phyloP scores from a whole-genome alignment of 441 rosid species.

The Aleurites moluccanus region DNA sequence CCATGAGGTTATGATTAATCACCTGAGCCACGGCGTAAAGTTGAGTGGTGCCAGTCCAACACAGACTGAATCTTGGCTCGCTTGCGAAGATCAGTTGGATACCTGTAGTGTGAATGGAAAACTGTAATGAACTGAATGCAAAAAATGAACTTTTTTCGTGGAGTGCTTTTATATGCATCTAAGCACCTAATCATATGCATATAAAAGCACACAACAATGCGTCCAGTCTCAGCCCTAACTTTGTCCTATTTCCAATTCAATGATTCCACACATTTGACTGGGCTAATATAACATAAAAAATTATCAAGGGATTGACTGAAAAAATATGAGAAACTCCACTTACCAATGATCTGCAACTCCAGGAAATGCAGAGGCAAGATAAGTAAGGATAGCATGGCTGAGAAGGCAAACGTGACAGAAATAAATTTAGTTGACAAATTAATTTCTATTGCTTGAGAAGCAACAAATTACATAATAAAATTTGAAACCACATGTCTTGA shows the following conservation, averaged over 20 bases:
- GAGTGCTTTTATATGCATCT: background rate
- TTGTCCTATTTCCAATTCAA: slow-evolving; percentile 1
- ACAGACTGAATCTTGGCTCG: slow-evolving; percentile 84
- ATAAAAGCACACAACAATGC: no score
- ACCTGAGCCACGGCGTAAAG: slow-evolving; percentile 80
- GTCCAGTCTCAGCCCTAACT: background rate
- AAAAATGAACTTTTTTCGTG: background rate
- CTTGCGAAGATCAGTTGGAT: slow-evolving; percentile 70
- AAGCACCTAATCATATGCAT: background rate
- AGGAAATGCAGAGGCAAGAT: slow-evolving; percentile 73
- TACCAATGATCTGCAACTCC: slow-evolving; percentile 88
- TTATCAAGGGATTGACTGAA: background rate
- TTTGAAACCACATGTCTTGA: background rate
- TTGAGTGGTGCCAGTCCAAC: slow-evolving; percentile 92
- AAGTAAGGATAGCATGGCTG: slow-evolving; percentile 84
- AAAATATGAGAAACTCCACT: slow-evolving; percentile 9
- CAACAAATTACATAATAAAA: background rate
- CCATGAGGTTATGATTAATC: background rate
- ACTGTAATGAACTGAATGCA: slow-evolving; percentile 5
- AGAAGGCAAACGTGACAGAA: slow-evolving; percentile 9
- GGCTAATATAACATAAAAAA: background rate
- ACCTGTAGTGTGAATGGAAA: slow-evolving; percentile 42
- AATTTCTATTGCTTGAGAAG: background rate
- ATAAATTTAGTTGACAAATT: background rate
- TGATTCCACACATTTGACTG: background rate